Evolutionary conservation across 345 rosid species (phyloP).

Genomic region (Garcia nutans): DNA sequence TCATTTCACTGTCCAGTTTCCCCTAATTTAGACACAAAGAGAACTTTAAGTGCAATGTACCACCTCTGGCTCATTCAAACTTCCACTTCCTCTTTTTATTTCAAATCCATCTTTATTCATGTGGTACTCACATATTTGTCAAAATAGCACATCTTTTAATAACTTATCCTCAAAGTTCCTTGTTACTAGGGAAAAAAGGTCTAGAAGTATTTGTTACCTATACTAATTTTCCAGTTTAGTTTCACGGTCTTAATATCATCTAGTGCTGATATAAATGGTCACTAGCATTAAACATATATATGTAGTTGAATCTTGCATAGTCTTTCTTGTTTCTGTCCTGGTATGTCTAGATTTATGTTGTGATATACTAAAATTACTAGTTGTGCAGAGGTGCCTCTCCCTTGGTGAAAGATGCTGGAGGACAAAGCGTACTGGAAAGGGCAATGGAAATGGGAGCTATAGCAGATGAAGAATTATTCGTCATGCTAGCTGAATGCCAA

Average conservation of each 20-base stretch:
- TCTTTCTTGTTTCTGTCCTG: neutral
- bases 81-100: neutral
- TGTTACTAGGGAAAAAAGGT: neutral
- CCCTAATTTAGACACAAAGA: too few species aligned
- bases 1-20: too few species aligned
- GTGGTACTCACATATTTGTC: too few species aligned
- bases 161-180: neutral
- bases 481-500: slow-evolving; percentile 61
- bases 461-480: slow-evolving; percentile 76
- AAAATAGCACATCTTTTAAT: neutral
- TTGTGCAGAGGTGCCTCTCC: slow-evolving; percentile 71
- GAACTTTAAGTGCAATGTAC: neutral
- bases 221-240: neutral
- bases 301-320: neutral
- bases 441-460: slow-evolving; percentile 96
- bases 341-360: too few species aligned
- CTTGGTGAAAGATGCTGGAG: slow-evolving; percentile 67
- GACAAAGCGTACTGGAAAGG: slow-evolving; percentile 74
- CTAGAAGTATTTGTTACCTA: too few species aligned
- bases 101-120: too few species aligned
- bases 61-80: neutral
- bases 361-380: neutral
- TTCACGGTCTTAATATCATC: neutral
- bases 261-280: neutral
- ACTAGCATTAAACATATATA: neutral